Evolutionary conservation across 306 rosid genomes (phyloP), one percentile per base, ranked within the genome.

Genomic region (Fragaria vesca): DNA sequence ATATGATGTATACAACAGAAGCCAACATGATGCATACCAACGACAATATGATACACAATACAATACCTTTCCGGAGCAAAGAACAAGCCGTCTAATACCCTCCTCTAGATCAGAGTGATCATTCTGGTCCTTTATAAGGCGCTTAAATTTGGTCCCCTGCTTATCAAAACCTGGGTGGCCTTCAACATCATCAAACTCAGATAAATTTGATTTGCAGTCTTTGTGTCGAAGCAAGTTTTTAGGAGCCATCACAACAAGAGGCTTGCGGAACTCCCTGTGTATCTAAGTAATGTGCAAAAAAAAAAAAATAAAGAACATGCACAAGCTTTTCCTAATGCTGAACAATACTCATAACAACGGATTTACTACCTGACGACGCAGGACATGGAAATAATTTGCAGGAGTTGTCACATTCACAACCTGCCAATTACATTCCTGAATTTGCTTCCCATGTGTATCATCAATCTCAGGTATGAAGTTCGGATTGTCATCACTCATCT

Each of bases 401-500:
- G 97, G 97, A 79, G 99, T 93, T 28, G 99, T 93, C 74, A 91
- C 96, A 81, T 91, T 95, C 76, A 95, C 99, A 85, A 95, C 85
- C 90, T 95, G 97, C 94, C 91, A 88, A 83, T 93, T 95, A 83
- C 97, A 93, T 85, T 95, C 99, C 91, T 95, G 97, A 88, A 95
- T 95, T 87, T 93, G 97, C 58, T 84, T 95, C 66, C 96, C 79
- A 38, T 89, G 94, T 69, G 97, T 95, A 38, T 93, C 84, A 82
- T 95, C 99, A 94, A 93, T 95, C 87, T 93, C 99, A 65, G 99
- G 99, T 78, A 95, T 91, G 84, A 91, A 83, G 72, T 78, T 84
- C 73, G 97, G 97, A 69, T 93, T 89, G 87, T 95, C 99, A 79
- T 95, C 97, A 74, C 97, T 91, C 99, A 95, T 95, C 99, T 95